Base-by-base conservation (phyloP, 192 early-diverging fungal species). In the Allomyces javanicus region DNA sequence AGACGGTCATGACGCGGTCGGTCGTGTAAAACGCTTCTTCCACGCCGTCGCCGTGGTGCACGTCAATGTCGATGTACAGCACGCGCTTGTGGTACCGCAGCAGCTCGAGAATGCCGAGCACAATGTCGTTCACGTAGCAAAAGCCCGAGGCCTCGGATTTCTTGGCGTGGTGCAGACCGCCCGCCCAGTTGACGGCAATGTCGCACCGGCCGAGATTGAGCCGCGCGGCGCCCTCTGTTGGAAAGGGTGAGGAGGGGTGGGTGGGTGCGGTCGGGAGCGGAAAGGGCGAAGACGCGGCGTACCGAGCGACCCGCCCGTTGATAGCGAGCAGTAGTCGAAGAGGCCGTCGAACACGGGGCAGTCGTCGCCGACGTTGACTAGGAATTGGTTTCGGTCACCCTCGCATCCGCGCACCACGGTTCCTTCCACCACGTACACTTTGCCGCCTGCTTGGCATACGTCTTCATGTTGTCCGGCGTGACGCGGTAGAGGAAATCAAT, bases 71-170 rank as follows among this genome's bases (percentile, higher is more conserved):
- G 12, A 99, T 80, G 76, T 97, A 97, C 33, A 99, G 79, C 1
- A 99, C 91, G 25, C 89, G 81, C 44, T 84, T 83, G 70, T 89
- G 89, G 27, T 79, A 80, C 45, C 78, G 83, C 65, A 73, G 77
- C 27, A 99, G 79, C 65, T 87, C 86, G 50, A 96, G 82, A 40
- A 92, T 96, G 7, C 88, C 93, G 4, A 99, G 77, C 4, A 96
- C 93, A 70, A 96, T 92, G 69, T 99, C 96, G 71, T 99, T 99
- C 14, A 98, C 89, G 72, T 94, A 99, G 72, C 96, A 99, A 72
- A 97, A 99, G 5, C 96, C 96, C 61, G 88, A 84, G 1, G 96
- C 96, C 65, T 91, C 89, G 64, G 70, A 74, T 43, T 88, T 84
- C 66, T 89, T 87, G 23, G 88, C 89, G 68, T 98, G 96, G 77